Evolutionary conservation across 2,329 filamentous ascomycete species (phyloP).

Genomic region (Sporothrix schenckii): DNA sequence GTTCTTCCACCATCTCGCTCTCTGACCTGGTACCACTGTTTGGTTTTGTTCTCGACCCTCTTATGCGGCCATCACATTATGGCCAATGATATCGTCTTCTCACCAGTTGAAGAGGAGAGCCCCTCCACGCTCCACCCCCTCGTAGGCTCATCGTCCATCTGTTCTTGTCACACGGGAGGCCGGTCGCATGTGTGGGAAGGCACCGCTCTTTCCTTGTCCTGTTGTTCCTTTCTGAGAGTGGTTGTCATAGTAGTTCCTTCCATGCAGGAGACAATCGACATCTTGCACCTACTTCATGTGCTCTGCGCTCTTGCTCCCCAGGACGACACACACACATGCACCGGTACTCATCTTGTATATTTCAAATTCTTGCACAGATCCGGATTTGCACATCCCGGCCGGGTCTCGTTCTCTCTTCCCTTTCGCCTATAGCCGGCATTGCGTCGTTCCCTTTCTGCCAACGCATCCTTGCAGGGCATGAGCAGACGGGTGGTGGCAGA

Average conservation of each 20-base stretch:
- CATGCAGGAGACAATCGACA: constrained; percentile 17
- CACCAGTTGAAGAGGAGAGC: constrained; percentile 15
- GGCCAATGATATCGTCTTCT: constrained; percentile 9
- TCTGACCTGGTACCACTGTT: constrained; percentile 22
- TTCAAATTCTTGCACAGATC: not conserved
- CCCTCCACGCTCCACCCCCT: constrained; percentile 27
- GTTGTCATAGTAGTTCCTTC: not conserved
- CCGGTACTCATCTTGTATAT: not conserved
- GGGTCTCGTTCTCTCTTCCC: not conserved
- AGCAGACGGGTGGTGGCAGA: constrained; percentile 28
- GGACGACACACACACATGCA: no score
- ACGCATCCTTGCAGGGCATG: constrained; percentile 35
- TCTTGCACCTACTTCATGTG: not conserved
- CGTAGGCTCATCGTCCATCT: not conserved
- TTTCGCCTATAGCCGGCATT: constrained; percentile 15
- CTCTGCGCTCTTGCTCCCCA: not conserved
- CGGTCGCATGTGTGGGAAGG: not conserved
- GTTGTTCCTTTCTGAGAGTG: not conserved
- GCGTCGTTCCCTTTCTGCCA: constrained; percentile 32
- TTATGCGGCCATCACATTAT: not conserved
- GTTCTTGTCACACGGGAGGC: constrained; percentile 2
- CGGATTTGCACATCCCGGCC: constrained; percentile 7
- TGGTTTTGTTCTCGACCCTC: constrained; percentile 16
- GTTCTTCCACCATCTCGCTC: not conserved
- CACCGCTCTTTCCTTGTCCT: not conserved